Conservation (phyloP, 805 yeast genomes). For the Kodamaea nitidulidarum region DNA sequence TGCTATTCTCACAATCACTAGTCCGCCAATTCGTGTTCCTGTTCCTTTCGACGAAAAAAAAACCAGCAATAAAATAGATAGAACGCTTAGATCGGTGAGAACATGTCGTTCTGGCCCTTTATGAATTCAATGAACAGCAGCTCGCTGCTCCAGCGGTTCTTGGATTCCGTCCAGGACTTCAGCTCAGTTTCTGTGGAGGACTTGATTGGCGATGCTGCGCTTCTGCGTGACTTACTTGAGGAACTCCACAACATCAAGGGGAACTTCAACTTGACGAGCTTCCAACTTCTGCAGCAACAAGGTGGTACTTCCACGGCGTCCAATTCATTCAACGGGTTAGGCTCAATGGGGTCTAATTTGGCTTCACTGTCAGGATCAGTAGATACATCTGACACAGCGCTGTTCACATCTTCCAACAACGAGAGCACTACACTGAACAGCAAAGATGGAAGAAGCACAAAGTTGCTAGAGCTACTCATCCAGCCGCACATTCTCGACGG, state of each 20-base stretch:
- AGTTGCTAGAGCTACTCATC: conserved; percentile 72
- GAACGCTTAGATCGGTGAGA: conserved; percentile 3
- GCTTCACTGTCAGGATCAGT: conserved; percentile 8
- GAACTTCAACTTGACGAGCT: conserved; percentile 23
- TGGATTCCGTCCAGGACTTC: conserved; percentile 35
- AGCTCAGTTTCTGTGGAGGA: conserved; percentile 29
- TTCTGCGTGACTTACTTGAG: conserved; percentile 36
- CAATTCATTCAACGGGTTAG: conserved; percentile 9
- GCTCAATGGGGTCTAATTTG: conserved; percentile 9
- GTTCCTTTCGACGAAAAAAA: conserved; percentile 1
- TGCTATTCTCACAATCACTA: too few species aligned
- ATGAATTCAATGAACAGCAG: conserved; percentile 34
- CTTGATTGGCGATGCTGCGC: conserved; percentile 27
- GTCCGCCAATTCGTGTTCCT: not conserved
- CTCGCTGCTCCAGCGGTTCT: conserved; percentile 37
- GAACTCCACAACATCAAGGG: conserved; percentile 37
- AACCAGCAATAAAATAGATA: conserved; percentile 3
- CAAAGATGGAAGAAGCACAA: conserved; percentile 40
- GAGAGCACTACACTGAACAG: conserved; percentile 20
- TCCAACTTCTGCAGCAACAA: conserved; percentile 26
- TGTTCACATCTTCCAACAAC: conserved; percentile 32
- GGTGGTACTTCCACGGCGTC: not conserved
- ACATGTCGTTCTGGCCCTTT: conserved; percentile 47
- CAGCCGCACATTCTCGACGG: conserved; percentile 70
- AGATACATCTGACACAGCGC: conserved; percentile 23